Evolutionary conservation across 495 filamentous ascomycete genomes (phyloP).

Genomic region (Pseudotulostoma volvatum): DNA sequence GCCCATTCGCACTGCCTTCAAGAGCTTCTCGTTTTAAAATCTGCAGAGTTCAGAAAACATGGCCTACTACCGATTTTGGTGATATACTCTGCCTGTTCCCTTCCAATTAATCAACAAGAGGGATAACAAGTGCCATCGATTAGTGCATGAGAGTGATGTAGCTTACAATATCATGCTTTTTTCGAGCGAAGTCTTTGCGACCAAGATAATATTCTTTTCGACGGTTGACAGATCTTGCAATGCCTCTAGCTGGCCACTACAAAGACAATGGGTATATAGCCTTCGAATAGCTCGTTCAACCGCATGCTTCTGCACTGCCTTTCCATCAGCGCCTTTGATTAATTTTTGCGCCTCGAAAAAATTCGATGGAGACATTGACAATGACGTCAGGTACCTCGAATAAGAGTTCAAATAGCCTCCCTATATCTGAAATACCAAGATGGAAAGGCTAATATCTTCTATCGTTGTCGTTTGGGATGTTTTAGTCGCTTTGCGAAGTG

Average conservation of each 20-base stretch:
- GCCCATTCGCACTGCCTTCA: not conserved
- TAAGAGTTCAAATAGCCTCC: not conserved
- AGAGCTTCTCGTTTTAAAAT: not conserved
- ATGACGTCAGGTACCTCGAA: not conserved
- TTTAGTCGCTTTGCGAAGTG: too few species aligned
- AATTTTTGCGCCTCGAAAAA: not conserved
- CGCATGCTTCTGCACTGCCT: not conserved
- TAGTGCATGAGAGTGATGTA: slow-evolving; percentile 2
- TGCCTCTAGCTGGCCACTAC: slow-evolving; percentile 4
- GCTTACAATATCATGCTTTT: slow-evolving; percentile 5
- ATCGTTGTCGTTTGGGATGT: not conserved
- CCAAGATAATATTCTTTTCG: slow-evolving; percentile 4
- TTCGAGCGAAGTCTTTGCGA: slow-evolving; percentile 7
- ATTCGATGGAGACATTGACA: not conserved
- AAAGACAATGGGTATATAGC: slow-evolving; percentile 4
- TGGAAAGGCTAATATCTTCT: not conserved
- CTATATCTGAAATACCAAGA: not conserved
- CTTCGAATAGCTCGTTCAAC: not conserved
- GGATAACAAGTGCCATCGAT: slow-evolving; percentile 5
- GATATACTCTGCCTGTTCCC: slow-evolving; percentile 4
- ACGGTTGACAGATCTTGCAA: slow-evolving; percentile 5
- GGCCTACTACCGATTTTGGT: not conserved
- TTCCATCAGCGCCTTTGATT: not conserved
- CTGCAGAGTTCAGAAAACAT: not conserved
- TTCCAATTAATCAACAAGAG: slow-evolving; percentile 4